Conservation (phyloP, 352 stramenopile species). For the Phytophthora fragariaefolia region DNA sequence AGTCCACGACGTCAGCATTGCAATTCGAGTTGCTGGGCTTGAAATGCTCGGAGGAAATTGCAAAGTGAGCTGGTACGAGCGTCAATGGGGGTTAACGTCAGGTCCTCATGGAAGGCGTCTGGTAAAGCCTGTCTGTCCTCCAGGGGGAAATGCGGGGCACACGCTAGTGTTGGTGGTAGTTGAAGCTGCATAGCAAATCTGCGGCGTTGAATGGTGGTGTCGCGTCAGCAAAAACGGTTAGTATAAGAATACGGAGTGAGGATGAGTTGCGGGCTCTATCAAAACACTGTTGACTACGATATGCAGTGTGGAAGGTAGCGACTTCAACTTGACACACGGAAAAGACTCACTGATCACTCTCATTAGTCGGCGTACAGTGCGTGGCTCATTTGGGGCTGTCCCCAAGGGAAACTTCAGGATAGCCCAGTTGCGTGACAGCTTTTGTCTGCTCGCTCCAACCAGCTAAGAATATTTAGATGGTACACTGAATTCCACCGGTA, state of each 20-base stretch:
- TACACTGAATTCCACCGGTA: too few relatives aligned
- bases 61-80: conserved; percentile 48
- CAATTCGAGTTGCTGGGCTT: conserved; percentile 5
- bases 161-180: conserved; percentile 8
- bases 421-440: too few relatives aligned
- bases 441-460: too few relatives aligned
- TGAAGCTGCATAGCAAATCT: conserved; percentile 6
- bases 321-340: background rate
- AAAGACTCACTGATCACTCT: background rate
- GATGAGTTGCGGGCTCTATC: too few relatives aligned
- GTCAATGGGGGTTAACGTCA: too few relatives aligned
- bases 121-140: conserved; percentile 10
- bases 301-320: background rate
- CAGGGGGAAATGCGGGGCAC: conserved; percentile 26
- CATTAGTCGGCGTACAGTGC: background rate
- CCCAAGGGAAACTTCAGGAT: too few relatives aligned
- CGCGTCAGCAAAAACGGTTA: too few relatives aligned
- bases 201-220: too few relatives aligned
- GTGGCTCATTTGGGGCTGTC: background rate
- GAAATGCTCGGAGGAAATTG: conserved; percentile 22
- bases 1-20: conserved; percentile 52
- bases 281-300: background rate
- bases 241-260: too few relatives aligned
- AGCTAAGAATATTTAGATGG: too few relatives aligned
- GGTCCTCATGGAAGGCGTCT: conserved; percentile 4